Evolutionary conservation across 31 red algal species (phyloP).

Genomic region (Endocladia muricata): DNA sequence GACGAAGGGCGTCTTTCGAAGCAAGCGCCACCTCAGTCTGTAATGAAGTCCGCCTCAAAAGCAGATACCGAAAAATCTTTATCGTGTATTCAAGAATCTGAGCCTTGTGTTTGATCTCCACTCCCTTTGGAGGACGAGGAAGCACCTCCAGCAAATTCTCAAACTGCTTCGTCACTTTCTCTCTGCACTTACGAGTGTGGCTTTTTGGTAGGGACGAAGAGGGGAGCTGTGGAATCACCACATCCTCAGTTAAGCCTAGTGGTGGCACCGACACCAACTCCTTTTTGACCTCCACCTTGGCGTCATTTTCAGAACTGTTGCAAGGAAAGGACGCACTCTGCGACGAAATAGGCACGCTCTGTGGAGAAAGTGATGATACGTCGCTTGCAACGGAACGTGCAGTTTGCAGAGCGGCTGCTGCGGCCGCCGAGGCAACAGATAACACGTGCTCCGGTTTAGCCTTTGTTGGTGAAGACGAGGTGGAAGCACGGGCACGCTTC

Average conservation of each 20-base stretch:
- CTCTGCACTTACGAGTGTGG: constrained; percentile 59
- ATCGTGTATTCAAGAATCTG: constrained; percentile 75
- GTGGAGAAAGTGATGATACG: not conserved
- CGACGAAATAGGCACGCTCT: no score
- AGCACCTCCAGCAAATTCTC: constrained; percentile 48
- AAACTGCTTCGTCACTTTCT: constrained; percentile 55
- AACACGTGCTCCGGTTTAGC: not conserved
- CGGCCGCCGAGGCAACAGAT: constrained; percentile 2
- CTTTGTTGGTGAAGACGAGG: not conserved
- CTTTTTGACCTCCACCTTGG: no score
- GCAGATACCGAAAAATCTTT: constrained; percentile 12
- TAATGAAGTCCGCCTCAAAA: constrained; percentile 29
- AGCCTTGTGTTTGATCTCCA: constrained; percentile 62
- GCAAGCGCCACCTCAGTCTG: constrained; percentile 46
- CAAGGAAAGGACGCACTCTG: no score
- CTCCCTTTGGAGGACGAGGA: constrained; percentile 29
- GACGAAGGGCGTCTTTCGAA: constrained; percentile 11
- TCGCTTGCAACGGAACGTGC: constrained; percentile 30
- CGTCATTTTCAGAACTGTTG: no score
- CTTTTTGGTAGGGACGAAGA: constrained; percentile 17
- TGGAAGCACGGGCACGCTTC: not conserved
- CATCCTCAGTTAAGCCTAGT: no score
- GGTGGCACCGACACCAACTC: no score
- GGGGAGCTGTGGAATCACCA: not conserved
- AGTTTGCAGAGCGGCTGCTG: not conserved